phyloP scores from a whole-genome alignment of 257 asterid genomes.

The Coffea eugenioides region DNA sequence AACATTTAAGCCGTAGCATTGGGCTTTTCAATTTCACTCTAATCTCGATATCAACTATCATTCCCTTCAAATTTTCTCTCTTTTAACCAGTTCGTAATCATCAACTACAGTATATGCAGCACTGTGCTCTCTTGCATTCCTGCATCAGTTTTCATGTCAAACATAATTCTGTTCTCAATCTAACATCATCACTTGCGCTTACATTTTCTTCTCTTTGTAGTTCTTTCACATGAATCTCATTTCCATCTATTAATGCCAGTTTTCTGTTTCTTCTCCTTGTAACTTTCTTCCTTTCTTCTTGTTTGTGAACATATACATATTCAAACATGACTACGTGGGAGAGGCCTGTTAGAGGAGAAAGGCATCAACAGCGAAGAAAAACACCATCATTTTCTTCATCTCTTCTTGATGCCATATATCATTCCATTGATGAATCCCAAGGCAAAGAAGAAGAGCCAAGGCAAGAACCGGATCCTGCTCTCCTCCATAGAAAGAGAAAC shows the following conservation, averaged over 20 bases:
- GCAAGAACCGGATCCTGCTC: background rate
- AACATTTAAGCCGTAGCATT: conserved; percentile 50
- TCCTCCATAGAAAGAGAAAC: conserved; percentile 23
- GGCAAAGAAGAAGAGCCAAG: conserved; percentile 6
- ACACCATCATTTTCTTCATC: conserved; percentile 77
- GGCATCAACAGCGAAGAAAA: conserved; percentile 46
- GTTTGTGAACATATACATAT: background rate
- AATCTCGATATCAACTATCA: background rate
- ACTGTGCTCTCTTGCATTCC: background rate
- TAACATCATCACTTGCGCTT: conserved; percentile 3
- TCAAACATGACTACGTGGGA: conserved; percentile 25
- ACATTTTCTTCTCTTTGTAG: background rate
- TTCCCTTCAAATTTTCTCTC: conserved; percentile 7
- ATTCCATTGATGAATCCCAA: conserved; percentile 61
- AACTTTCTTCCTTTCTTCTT: background rate
- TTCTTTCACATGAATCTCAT: background rate
- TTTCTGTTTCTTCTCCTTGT: background rate
- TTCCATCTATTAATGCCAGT: background rate
- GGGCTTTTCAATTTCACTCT: conserved; percentile 37
- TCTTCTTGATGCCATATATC: conserved; percentile 77
- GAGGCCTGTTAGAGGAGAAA: conserved; percentile 18
- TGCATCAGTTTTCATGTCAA: background rate
- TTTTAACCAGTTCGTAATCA: conserved; percentile 19
- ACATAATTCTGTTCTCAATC: conserved; percentile 3
- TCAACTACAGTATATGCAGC: conserved; percentile 12